These are phyloP conservation scores for Lophiostoma macrostomum DNA, from an alignment of 495 filamentous ascomycete genomes.

Conservation along the genomic window DNA sequence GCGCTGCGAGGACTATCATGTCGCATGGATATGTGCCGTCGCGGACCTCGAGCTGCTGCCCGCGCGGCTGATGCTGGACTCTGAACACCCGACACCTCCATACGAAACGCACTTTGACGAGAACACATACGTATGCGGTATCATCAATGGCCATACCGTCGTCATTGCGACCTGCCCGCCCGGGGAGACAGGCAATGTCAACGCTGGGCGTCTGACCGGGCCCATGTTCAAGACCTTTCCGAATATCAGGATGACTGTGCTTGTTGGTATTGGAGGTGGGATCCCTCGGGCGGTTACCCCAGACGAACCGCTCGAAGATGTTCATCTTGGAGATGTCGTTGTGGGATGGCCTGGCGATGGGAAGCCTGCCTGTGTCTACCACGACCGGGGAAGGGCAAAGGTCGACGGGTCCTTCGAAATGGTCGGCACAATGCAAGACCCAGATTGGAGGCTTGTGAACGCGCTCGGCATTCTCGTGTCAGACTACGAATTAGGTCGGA, in stretches of 20 bases:
- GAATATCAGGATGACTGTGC: constrained; percentile 16
- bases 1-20: constrained; percentile 12
- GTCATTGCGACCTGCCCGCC: constrained; percentile 13
- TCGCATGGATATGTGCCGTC: constrained; percentile 16
- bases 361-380: constrained; percentile 13
- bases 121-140: constrained; percentile 22
- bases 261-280: constrained; percentile 18
- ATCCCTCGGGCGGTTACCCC: background rate
- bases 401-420: constrained; percentile 6
- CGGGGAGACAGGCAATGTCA: constrained; percentile 14
- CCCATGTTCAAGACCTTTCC: constrained; percentile 24
- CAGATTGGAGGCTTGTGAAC: constrained; percentile 1
- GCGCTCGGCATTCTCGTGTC: constrained; percentile 5
- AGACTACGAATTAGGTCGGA: background rate
- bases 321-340: constrained; percentile 13
- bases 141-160: constrained; percentile 11
- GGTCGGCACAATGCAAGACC: constrained; percentile 9
- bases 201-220: constrained; percentile 10
- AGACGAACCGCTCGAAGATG: constrained; percentile 1
- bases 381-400: constrained; percentile 13
- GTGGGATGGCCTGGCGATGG: constrained; percentile 7
- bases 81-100: constrained; percentile 2
- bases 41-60: constrained; percentile 16
- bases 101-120: constrained; percentile 16
- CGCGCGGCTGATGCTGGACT: constrained; percentile 8